Base-by-base conservation (phyloP, 1,284 basidiomycete genomes). In the Entoloma clypeatum region DNA sequence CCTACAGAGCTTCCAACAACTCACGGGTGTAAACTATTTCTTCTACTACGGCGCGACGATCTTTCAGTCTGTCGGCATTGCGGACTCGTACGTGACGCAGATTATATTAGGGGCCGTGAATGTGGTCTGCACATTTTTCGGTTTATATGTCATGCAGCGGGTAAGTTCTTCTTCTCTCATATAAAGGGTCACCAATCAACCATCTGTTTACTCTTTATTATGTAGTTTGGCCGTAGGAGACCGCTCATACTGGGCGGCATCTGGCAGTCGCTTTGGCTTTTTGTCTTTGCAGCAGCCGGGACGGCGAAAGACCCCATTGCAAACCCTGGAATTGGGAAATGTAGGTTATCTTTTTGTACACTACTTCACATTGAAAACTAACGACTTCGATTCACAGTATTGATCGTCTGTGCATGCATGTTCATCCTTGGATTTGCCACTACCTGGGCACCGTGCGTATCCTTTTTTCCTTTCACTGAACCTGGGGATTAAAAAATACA, bases 341-440 rank as follows among this genome's bases (percentile, higher is more conserved):
- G 75, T 78, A 49, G 33, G 64, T 64, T 16, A 27, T 16, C 14
- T 28, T 29, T 23, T 19, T 29, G 29, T 22, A n/a, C 8, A 10
- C 19, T 39, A 18, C 7, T 23, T 21, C 23, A 23, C 16, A 11
- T 36, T 10, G 8, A 3, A 7, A 9, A 26, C 5, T 24, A 17
- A 33, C 28, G 25, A 13, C 8, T 10, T 10, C 23, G 3, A 9
- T 16, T 26, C 2, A n/a, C 36, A 76, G 76, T 87, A 16, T 82
- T 89, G 77, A 88, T 90, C 50, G 75, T 86, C 49, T 71, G 77
- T n/a, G 81, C 85, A 0, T 88, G 83, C 55, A 55, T 91, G 55
- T 89, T 89, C 65, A 89, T 90, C 55, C 60, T 83, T 22, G 85
- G 83, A 9, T 90, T 81, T 56, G 84, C 86, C 2, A 79, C 71